These are phyloP conservation scores for Roridomyces roridus DNA, from an alignment of 768 basidiomycete species.

Conservation along the genomic window DNA sequence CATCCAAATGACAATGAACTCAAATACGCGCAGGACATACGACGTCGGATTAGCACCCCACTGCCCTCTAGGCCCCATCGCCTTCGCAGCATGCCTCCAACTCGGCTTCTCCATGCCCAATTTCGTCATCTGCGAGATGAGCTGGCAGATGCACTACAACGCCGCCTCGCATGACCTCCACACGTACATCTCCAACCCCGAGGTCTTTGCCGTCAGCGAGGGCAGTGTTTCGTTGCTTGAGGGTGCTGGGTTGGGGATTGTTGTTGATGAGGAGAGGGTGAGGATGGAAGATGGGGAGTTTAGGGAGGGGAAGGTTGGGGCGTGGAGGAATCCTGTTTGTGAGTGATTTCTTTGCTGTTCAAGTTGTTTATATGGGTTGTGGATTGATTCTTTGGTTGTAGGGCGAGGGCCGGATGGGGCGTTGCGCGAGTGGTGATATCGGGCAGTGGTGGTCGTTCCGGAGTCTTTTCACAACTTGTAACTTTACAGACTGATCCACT, in stretches of 20 bases:
- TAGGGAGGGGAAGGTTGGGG: constrained; percentile 25
- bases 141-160: constrained; percentile 76
- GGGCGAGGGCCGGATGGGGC: constrained; percentile 6
- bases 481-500: too few relatives aligned
- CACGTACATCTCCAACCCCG: constrained; percentile 60
- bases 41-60: constrained; percentile 78
- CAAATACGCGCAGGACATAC: constrained; percentile 60
- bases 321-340: constrained; percentile 50
- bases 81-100: constrained; percentile 73
- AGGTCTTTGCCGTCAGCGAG: constrained; percentile 60
- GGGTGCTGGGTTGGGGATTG: constrained; percentile 67
- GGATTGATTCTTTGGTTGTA: neutral
- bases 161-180: constrained; percentile 59
- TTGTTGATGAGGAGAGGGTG: constrained; percentile 65
- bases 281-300: constrained; percentile 23
- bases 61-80: constrained; percentile 75
- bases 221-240: constrained; percentile 52
- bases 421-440: neutral
- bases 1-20: neutral
- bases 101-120: constrained; percentile 65
- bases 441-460: too few relatives aligned
- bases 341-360: neutral
- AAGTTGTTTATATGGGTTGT: neutral
- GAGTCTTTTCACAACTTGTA: too few relatives aligned
- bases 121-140: constrained; percentile 52